Base-by-base conservation (phyloP, 352 stramenopile genomes). In the Phytophthora multivora region DNA sequence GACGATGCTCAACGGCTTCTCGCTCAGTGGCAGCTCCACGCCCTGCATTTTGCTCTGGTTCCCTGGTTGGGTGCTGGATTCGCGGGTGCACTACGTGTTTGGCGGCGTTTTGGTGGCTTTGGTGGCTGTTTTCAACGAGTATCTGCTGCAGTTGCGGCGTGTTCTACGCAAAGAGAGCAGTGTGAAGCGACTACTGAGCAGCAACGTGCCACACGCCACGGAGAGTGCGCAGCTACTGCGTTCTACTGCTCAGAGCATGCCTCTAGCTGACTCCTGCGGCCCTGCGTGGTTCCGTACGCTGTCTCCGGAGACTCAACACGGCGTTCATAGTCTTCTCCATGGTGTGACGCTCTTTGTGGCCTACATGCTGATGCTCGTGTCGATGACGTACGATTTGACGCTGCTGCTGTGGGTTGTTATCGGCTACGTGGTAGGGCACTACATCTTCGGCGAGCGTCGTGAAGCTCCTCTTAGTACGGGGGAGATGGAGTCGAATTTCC, bases 281-380 rank as follows among this genome's bases (percentile, higher is more conserved):
- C 67, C 70, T 0, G 49, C 57, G 42, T 89, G 76, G 79, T 90
- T 91, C 58, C 77, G 80, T 16, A 78, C 59, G 10, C 51, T 89
- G 21, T 73, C 78, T 28, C 52, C 67, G 2, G 78, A 88, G 57
- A 71, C 55, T 25, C 76, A 86, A 61, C 79, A 88, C 49, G 57
- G 66, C 18, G 60, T 84, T 26, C 76, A 88, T 60, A 77, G 69
- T 53, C 35, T 80, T 5, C 52, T 90, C 7, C 83, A 91, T 49
- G 83, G 83, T 12, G 52, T 79, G 9, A 86, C 79, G 8, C 88
- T 90, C 39, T 60, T 86, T 11, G 69, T 91, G 16, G 83, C 83
- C 11, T 91, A 91, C 52, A 77, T 91, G 80, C 77, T 91, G 25
- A 91, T 91, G 83, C 77, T 91, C 18, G 83, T 88, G 16, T 85